Evolutionary conservation across 2,329 filamentous ascomycete genomes (phyloP).

Genomic region (Aspergillus ruber): DNA sequence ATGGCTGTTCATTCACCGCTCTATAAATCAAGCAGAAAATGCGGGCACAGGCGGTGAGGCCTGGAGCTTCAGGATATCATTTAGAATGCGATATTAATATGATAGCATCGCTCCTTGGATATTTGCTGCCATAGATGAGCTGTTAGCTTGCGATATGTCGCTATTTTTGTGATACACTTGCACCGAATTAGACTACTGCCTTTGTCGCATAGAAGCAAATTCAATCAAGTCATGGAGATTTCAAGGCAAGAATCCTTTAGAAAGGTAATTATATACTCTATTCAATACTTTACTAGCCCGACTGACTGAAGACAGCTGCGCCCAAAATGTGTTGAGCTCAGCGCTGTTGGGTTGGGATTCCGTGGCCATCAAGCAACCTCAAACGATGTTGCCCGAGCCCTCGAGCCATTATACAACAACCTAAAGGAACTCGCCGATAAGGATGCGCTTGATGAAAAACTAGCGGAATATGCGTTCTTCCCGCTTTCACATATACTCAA

Average conservation of each 20-base stretch:
- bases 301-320: constrained; percentile 43
- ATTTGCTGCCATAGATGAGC: too few relatives aligned
- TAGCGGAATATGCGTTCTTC: constrained; percentile 94
- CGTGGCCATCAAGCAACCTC: constrained; percentile 40
- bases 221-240: constrained; percentile 25
- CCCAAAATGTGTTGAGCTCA: constrained; percentile 52
- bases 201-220: not conserved
- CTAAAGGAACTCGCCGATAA: constrained; percentile 36
- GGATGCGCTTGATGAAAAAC: constrained; percentile 61
- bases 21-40: constrained; percentile 18
- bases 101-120: not conserved
- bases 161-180: not conserved
- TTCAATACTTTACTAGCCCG: constrained; percentile 13
- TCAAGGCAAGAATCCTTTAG: constrained; percentile 37
- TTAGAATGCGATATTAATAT: not conserved
- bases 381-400: constrained; percentile 42
- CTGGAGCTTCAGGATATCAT: not conserved
- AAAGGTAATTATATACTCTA: constrained; percentile 23
- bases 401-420: constrained; percentile 39
- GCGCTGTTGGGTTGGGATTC: constrained; percentile 48
- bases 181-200: not conserved
- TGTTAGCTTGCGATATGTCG: not conserved
- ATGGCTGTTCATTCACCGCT: constrained; percentile 15
- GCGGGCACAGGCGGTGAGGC: constrained; percentile 12
- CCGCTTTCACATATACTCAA: constrained; percentile 83